Percentiles rank a stretch among this genome's conserved stretches.
These are phyloP conservation scores for Chytriomyces sp. DNA, from an alignment of 192 early-diverging fungal genomes.

Conservation along the genomic window DNA sequence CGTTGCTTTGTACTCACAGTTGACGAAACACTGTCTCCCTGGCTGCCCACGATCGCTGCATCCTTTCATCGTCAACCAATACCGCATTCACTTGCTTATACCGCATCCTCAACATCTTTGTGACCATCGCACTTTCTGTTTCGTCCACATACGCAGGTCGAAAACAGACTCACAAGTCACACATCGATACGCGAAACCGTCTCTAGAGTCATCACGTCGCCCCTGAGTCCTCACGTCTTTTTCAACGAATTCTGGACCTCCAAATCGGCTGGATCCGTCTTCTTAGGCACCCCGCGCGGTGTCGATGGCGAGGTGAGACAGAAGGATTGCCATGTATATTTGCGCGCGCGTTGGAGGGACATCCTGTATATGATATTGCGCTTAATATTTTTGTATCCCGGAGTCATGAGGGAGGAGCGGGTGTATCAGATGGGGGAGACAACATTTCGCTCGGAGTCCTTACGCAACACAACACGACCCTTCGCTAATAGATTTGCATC, in stretches of 20 bases:
- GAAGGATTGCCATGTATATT: not conserved
- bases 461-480: too few species aligned
- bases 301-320: not conserved
- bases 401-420: too few species aligned
- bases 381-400: not conserved
- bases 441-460: too few species aligned
- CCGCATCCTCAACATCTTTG: too few species aligned
- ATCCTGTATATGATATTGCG: not conserved
- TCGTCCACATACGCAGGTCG: conserved; percentile 3
- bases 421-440: too few species aligned
- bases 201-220: not conserved
- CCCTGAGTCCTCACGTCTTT: not conserved
- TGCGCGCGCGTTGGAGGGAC: not conserved
- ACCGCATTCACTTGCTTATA: too few species aligned
- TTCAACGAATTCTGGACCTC: conserved; percentile 58
- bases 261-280: conserved; percentile 59
- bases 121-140: not conserved
- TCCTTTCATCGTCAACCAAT: too few species aligned
- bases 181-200: not conserved
- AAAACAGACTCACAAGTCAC: conserved; percentile 15
- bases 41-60: too few species aligned
- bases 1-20: not conserved
- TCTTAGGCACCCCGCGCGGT: conserved; percentile 58
- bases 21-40: too few species aligned
- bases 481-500: not conserved